Evolutionary conservation across 352 stramenopile genomes (phyloP), one percentile per base, ranked within the genome.

Genomic region (Phytophthora ohioensis): DNA sequence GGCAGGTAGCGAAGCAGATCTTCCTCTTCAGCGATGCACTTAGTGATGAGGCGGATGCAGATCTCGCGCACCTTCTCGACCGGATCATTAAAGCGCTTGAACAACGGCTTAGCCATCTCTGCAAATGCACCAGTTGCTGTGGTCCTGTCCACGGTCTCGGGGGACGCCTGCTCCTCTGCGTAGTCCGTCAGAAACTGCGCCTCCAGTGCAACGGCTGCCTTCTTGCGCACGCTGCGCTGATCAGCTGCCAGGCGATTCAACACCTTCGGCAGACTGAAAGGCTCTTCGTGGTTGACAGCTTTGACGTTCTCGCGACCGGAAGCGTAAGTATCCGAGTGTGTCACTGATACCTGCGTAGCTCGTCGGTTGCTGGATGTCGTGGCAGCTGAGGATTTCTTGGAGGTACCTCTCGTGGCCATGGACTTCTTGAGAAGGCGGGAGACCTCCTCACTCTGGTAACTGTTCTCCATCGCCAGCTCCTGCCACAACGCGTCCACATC

Each of bases 51-150:
- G 5, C 75, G 78, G 30, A 96, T 80, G 64, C 80, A 87, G n/a
- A 91, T 70, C 13, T 91, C 86, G 9, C 88, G 78, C 12, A 94
- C 85, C 48, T 92, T 94, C 41, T 96, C 88, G 7, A 93, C 64
- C 6, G 82, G 83, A 64, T 94, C 88, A 53, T 92, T 94, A 55
- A 96, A 94, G 31, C 87, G 84, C 67, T 90, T 93, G 65, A 96
- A 92, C 10, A 96, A 67, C 21, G 83, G 75, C 49, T 94, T 94
- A 42, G 84, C 85, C 34, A 94, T 78, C 36, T 83, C 73, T 9
- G 59, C 58, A 57, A 95, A 88, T 0, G 36, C 39, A 1, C 62
- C 55, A 8, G 13, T 46, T 5, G 58, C 45, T 56, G 17, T 10
- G 0, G 21, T 9, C 27, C 36, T 30, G 21, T 74, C 41, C 2